phyloP scores from a whole-genome alignment of 2,329 filamentous ascomycete genomes.

The Pyricularia pennisetigena region DNA sequence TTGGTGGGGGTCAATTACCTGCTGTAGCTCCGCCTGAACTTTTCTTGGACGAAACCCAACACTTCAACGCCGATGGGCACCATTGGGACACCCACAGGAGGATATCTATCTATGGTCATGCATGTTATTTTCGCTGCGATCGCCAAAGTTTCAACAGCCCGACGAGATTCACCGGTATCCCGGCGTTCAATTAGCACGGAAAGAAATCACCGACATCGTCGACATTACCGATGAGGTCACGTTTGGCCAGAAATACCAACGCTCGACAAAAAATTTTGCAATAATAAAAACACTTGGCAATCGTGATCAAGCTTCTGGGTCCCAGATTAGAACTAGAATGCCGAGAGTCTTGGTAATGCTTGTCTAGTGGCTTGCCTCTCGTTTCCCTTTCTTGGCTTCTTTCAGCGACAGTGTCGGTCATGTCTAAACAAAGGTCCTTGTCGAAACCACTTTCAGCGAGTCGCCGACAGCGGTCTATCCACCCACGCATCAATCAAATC shows the following conservation, averaged over 20 bases:
- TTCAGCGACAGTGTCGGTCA: background rate
- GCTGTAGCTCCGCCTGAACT: too few relatives aligned
- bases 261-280: background rate
- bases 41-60: too few relatives aligned
- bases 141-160: background rate
- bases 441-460: background rate
- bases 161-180: background rate
- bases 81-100: too few relatives aligned
- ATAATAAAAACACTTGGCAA: background rate
- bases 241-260: background rate
- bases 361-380: background rate
- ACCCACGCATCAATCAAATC: background rate
- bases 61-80: too few relatives aligned
- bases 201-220: background rate
- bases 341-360: background rate
- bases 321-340: background rate
- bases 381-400: background rate
- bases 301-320: background rate
- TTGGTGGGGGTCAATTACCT: too few relatives aligned
- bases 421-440: background rate
- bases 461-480: background rate
- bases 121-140: background rate
- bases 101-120: too few relatives aligned
- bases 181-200: background rate
- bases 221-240: background rate